Percentiles rank a stretch among this genome's conserved stretches.
Evolutionary conservation across 306 rosid genomes (phyloP).

Genomic region (Quercus cerris): DNA sequence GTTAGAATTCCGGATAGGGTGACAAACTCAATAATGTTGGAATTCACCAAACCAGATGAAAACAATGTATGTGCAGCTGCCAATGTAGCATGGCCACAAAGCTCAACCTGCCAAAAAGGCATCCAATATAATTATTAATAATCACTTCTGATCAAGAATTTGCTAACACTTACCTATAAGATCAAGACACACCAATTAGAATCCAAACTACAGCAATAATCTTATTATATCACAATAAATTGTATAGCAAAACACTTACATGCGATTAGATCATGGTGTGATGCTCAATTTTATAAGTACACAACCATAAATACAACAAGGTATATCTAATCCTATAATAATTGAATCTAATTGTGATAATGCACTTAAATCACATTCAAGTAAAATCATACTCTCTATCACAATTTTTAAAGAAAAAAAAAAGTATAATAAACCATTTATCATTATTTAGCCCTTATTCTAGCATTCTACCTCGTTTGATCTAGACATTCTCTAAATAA

Average conservation of each 20-base stretch:
- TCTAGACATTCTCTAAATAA: no score
- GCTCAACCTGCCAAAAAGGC: slow-evolving; percentile 50
- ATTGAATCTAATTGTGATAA: no score
- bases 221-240: neutral
- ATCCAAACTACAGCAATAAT: neutral
- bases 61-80: slow-evolving; percentile 67
- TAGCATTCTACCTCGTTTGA: no score
- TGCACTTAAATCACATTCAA: neutral
- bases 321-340: no score
- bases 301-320: no score
- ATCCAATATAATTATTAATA: neutral
- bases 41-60: slow-evolving; percentile 41
- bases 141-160: no score
- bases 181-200: neutral
- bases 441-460: no score
- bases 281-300: no score
- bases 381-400: neutral
- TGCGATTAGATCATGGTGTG: no score
- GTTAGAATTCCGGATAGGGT: slow-evolving; percentile 69
- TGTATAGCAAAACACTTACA: no score
- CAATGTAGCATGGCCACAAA: slow-evolving; percentile 88
- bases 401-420: neutral
- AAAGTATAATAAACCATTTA: no score
- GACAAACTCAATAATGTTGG: slow-evolving; percentile 47
- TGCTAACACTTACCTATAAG: neutral